Percentiles rank a stretch among this genome's conserved stretches.
These are phyloP conservation scores for Zygnema cylindricum DNA, from an alignment of 139 green algal genomes.

Conservation along the genomic window DNA sequence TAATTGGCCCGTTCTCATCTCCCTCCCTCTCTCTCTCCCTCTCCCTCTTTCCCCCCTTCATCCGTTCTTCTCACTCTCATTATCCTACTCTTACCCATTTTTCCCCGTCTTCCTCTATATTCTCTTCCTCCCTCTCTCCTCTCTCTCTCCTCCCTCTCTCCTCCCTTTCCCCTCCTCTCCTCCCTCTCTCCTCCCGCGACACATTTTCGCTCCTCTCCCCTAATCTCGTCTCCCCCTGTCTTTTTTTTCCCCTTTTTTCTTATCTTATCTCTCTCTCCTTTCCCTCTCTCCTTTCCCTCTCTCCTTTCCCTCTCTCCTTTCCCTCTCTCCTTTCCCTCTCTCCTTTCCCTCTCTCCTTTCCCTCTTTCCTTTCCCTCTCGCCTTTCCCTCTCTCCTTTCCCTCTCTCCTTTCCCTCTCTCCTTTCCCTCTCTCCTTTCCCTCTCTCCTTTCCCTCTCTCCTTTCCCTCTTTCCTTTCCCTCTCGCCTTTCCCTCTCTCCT, in stretches of 20 bases:
- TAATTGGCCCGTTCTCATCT: constrained; percentile 10
- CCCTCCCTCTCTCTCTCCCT: constrained; percentile 24
- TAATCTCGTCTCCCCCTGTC: background rate
- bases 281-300: background rate
- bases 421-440: background rate
- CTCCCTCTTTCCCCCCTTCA: constrained; percentile 10
- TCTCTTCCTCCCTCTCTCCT: background rate
- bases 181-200: background rate
- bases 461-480: background rate
- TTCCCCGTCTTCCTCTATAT: background rate
- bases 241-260: background rate
- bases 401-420: background rate
- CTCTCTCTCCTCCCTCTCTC: background rate
- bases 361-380: background rate
- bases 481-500: background rate
- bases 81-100: background rate
- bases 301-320: background rate
- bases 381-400: background rate
- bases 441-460: background rate
- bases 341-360: background rate
- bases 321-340: background rate
- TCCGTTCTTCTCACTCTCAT: background rate
- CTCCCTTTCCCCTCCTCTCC: background rate
- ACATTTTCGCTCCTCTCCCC: background rate
- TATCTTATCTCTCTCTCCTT: background rate